phyloP scores from a whole-genome alignment of 768 basidiomycete species.

The Tylopilus intermedius region DNA sequence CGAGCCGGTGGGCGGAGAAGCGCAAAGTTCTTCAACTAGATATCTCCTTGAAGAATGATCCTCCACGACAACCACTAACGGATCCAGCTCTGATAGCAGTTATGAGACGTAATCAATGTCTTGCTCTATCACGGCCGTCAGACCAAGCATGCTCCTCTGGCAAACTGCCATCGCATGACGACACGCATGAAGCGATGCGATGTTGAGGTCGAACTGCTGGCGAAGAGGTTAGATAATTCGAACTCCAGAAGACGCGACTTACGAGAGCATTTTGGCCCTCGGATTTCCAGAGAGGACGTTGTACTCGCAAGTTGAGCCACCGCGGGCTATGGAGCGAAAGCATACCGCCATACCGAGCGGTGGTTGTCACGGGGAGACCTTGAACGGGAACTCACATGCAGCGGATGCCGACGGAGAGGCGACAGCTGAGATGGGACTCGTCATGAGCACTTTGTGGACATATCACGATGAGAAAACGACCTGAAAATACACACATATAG shows the following conservation, averaged over 20 bases:
- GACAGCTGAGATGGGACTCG: not conserved
- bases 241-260: not conserved
- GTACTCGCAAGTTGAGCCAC: too few relatives aligned
- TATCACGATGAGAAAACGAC: not conserved
- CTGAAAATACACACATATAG: not conserved
- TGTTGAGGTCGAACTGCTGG: not conserved
- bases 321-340: too few relatives aligned
- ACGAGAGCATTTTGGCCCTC: not conserved
- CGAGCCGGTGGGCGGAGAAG: not conserved
- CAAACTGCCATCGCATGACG: not conserved
- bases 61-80: conserved; percentile 7
- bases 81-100: conserved; percentile 32
- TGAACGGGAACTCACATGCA: too few relatives aligned
- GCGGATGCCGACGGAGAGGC: not conserved
- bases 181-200: not conserved
- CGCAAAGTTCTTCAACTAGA: not conserved
- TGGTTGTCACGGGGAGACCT: too few relatives aligned
- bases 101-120: not conserved
- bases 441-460: not conserved
- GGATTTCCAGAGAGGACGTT: too few relatives aligned
- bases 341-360: too few relatives aligned
- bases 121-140: not conserved
- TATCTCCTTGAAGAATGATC: not conserved
- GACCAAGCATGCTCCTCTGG: not conserved
- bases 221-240: not conserved